Evolutionary conservation across 805 yeast genomes (phyloP).

Genomic region (Schizosaccharomyces octosporus): DNA sequence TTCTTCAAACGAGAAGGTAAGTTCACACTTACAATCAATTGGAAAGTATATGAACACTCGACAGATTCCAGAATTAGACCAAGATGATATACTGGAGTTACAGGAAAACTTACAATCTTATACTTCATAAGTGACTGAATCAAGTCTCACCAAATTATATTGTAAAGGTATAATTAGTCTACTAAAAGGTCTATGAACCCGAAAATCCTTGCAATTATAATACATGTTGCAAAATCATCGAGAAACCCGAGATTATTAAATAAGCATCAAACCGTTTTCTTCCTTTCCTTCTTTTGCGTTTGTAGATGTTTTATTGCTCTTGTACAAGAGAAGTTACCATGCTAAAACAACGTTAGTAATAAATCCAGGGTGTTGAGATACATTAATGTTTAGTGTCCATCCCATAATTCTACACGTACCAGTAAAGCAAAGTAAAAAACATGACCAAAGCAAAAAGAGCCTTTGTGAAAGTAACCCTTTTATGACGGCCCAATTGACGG

Average conservation of each 20-base stretch:
- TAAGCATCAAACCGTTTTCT: too few species aligned
- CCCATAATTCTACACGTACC: neutral
- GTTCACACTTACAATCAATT: neutral
- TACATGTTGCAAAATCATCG: too few species aligned
- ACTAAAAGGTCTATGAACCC: too few species aligned
- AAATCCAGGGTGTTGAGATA: too few species aligned
- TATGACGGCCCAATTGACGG: constrained; percentile 76
- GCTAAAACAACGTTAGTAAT: neutral
- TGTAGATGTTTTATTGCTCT: neutral
- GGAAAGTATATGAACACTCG: neutral
- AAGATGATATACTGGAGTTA: neutral
- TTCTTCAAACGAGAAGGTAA: neutral
- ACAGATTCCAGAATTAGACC: neutral
- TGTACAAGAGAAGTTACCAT: neutral
- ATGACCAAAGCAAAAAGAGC: constrained; percentile 71
- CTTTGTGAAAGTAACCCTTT: constrained; percentile 74
- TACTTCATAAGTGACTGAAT: neutral
- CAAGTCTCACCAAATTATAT: too few species aligned
- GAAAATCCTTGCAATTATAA: too few species aligned
- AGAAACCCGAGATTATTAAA: too few species aligned
- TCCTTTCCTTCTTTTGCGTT: too few species aligned
- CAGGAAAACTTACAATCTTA: neutral
- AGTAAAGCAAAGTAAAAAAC: constrained; percentile 84
- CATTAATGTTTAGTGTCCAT: too few species aligned
- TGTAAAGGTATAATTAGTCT: too few species aligned